Evolutionary conservation across 2,329 filamentous ascomycete species (phyloP), one percentile per base, ranked within the genome.

Genomic region (Drechslera avenae): DNA sequence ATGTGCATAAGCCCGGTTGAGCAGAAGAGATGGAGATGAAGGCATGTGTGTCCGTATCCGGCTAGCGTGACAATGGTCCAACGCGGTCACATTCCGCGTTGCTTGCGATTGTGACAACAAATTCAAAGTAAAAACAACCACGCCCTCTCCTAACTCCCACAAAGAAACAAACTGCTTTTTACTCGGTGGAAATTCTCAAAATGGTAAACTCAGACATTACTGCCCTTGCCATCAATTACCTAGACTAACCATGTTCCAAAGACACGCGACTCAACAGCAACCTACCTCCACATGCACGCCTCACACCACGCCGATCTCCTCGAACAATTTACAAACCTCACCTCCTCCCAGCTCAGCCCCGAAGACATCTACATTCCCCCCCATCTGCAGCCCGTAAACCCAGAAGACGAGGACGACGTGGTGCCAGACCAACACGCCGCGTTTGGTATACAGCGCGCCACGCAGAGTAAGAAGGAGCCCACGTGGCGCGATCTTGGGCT

Each of bases 361-460:
- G 90, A 94, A 75, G 88, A 92, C 49, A 89, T 94, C 69, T 89
- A 89, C 73, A 88, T 95, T n/a, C 85, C 88, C 28, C 85, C 85
- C 6, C 84, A 90, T 56, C 85, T 91, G 69, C 89, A 91, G 71
- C 90, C 90, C 33, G 81, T 91, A 67, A 93, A 94, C 70, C 90
- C 90, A 0, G 90, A 94, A 73, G 90, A 94, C 71, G 89, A 94
- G 75, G 90, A 94, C 68, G 90, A 94, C 67, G 88, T 94, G 3
- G 90, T 94, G 4, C 90, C 90, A 0, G 89, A 94, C 73, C 90
- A 94, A 75, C 90, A 94, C 69, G 90, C 90, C 10, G 90, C 90
- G 0, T 94, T 94, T 71, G 90, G 90, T 32, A 94, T 95, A 64
- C 86, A 90, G 72, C 83, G 88, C 60, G 90, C 90, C 8, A 92